Evolutionary conservation across 164 flowering plant species (phyloP).

Genomic region (Vitis amurensis): DNA sequence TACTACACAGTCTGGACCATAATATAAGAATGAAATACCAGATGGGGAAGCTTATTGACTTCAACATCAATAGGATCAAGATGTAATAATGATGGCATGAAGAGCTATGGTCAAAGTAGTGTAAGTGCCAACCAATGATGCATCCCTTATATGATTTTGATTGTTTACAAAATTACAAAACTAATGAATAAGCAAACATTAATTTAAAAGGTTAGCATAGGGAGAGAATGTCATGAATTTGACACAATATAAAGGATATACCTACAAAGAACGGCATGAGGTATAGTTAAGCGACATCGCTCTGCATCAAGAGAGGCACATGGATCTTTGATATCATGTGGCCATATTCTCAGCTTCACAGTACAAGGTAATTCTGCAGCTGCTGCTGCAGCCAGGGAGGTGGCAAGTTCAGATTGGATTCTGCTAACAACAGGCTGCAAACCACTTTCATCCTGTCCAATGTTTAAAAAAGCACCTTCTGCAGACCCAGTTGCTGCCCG

Average conservation of each 20-base stretch:
- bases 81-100: background rate
- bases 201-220: background rate
- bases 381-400: slow-evolving; percentile 80
- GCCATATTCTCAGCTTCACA: slow-evolving; percentile 91
- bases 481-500: slow-evolving; percentile 39
- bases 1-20: background rate
- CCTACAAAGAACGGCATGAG: slow-evolving; percentile 99
- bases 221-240: background rate
- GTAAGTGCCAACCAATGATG: background rate
- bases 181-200: slow-evolving; percentile 1
- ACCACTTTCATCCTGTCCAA: slow-evolving; percentile 41
- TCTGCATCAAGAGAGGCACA: slow-evolving; percentile 70
- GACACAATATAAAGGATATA: slow-evolving; percentile 18
- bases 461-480: slow-evolving; percentile 35
- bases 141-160: background rate
- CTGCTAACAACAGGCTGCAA: slow-evolving; percentile 52
- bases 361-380: slow-evolving; percentile 97
- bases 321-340: slow-evolving; percentile 79
- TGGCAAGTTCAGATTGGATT: slow-evolving; percentile 72
- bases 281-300: slow-evolving; percentile 70
- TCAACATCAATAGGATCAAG: background rate
- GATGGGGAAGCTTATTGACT: background rate
- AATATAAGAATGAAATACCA: background rate
- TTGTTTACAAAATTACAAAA: background rate
- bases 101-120: background rate